These are phyloP conservation scores for Drechslerella dactyloides DNA, from an alignment of 2,329 filamentous ascomycete genomes.

Conservation along the genomic window DNA sequence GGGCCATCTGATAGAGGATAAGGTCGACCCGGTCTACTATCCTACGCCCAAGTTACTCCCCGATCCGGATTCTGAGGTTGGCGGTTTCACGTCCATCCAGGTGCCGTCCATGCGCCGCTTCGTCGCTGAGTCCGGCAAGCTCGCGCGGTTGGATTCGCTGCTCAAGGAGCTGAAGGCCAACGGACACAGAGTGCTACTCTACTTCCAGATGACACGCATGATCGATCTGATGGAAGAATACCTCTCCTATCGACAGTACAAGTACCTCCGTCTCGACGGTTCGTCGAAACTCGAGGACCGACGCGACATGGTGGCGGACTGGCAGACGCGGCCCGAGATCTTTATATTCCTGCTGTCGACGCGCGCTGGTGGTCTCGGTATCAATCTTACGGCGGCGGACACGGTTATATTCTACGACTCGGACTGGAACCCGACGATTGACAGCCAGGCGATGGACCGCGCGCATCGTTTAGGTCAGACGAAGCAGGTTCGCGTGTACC, in stretches of 20 bases:
- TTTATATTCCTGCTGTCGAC: constrained; percentile 97
- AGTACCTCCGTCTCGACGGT: constrained; percentile 94
- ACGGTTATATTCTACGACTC: constrained; percentile 99
- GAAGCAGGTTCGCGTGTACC: constrained; percentile 93
- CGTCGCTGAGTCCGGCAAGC: constrained; percentile 95
- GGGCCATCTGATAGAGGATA: constrained; percentile 74
- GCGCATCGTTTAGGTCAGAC: constrained; percentile 95
- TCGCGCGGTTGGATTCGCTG: constrained; percentile 86
- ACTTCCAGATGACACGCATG: constrained; percentile 99
- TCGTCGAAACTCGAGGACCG: constrained; percentile 97
- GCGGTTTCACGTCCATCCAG: constrained; percentile 84
- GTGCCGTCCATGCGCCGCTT: constrained; percentile 97
- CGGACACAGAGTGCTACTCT: constrained; percentile 89
- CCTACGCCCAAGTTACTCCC: constrained; percentile 74
- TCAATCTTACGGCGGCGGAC: constrained; percentile 94
- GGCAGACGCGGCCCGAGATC: constrained; percentile 91
- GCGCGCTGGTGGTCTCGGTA: constrained; percentile 94
- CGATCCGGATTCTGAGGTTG: constrained; percentile 77
- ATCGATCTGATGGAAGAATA: constrained; percentile 99
- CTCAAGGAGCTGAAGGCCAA: constrained; percentile 89
- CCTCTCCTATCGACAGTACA: constrained; percentile 97
- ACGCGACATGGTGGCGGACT: constrained; percentile 93
- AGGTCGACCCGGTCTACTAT: constrained; percentile 70
- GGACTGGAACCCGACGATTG: constrained; percentile 99
- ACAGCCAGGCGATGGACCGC: constrained; percentile 98